Percentiles rank a stretch among this genome's conserved stretches.
Evolutionary conservation across 2,329 filamentous ascomycete genomes (phyloP).

Genomic region (Xylaria sp.): DNA sequence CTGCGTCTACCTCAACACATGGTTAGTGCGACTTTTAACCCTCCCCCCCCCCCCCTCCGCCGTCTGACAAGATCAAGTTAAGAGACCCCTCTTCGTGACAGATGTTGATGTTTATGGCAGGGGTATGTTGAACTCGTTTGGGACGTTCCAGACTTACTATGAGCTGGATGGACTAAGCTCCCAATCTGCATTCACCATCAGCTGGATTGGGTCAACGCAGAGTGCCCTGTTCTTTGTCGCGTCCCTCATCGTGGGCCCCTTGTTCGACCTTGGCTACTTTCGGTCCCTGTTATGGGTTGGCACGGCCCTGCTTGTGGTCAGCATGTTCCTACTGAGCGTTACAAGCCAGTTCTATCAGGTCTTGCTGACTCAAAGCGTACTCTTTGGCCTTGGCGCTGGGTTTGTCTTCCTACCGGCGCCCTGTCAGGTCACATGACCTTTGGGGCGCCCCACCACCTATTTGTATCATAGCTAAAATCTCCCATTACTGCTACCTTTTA

Average conservation of each 20-base stretch:
- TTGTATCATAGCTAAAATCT: too few relatives aligned
- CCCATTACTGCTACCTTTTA: too few relatives aligned
- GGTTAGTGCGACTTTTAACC: conserved; percentile 25
- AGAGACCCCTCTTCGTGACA: too few relatives aligned
- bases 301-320: conserved; percentile 32
- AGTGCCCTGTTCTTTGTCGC: conserved; percentile 39
- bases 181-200: conserved; percentile 37
- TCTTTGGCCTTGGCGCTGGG: conserved; percentile 38
- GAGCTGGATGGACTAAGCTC: conserved; percentile 25
- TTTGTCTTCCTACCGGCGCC: conserved; percentile 38
- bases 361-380: conserved; percentile 35
- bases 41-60: neutral
- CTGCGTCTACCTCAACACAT: conserved; percentile 41
- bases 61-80: too few relatives aligned
- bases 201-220: conserved; percentile 44
- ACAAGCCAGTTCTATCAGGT: conserved; percentile 37
- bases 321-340: conserved; percentile 35
- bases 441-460: too few relatives aligned
- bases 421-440: too few relatives aligned
- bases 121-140: conserved; percentile 43
- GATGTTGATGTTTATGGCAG: conserved; percentile 16
- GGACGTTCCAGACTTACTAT: conserved; percentile 45
- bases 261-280: conserved; percentile 42
- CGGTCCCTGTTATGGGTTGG: conserved; percentile 33
- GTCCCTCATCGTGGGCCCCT: conserved; percentile 37